These are phyloP conservation scores for Fonsecaea pugnacius DNA, from an alignment of 2,329 filamentous ascomycete species.

Conservation along the genomic window DNA sequence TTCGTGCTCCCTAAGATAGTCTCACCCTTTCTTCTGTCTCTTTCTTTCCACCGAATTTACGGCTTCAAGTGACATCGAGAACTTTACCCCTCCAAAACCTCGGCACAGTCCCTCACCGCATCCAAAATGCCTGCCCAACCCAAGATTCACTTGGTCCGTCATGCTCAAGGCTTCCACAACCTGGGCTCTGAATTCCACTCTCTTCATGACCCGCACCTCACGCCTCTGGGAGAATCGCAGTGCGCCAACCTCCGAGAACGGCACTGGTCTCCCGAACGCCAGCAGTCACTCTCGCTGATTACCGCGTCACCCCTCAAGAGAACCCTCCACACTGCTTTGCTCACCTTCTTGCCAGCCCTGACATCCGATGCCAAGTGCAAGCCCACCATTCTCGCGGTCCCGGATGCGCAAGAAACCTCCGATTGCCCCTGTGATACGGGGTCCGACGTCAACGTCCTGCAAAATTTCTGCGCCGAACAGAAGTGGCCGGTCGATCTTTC, in stretches of 20 bases:
- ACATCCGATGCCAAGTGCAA: conserved; percentile 47
- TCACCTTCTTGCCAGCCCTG: conserved; percentile 66
- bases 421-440: conserved; percentile 78
- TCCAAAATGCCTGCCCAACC: conserved; percentile 31
- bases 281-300: conserved; percentile 61
- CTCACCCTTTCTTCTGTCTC: neutral
- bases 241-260: conserved; percentile 64
- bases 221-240: conserved; percentile 74
- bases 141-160: conserved; percentile 35
- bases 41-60: neutral
- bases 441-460: conserved; percentile 59
- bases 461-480: conserved; percentile 63
- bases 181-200: conserved; percentile 69
- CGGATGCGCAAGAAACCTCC: conserved; percentile 78
- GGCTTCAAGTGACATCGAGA: neutral
- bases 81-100: neutral
- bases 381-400: conserved; percentile 66
- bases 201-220: conserved; percentile 78
- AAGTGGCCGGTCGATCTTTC: conserved; percentile 64
- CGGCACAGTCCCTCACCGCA: neutral
- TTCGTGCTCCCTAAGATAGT: neutral
- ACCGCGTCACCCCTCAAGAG: conserved; percentile 77
- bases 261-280: conserved; percentile 61
- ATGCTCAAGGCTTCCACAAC: conserved; percentile 76
- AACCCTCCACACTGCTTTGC: conserved; percentile 76